A percentile compares a stretch with the other conserved stretches of the same genome.
Evolutionary conservation across 2,329 filamentous ascomycete species (phyloP).

Genomic region (Pyricularia sp.): DNA sequence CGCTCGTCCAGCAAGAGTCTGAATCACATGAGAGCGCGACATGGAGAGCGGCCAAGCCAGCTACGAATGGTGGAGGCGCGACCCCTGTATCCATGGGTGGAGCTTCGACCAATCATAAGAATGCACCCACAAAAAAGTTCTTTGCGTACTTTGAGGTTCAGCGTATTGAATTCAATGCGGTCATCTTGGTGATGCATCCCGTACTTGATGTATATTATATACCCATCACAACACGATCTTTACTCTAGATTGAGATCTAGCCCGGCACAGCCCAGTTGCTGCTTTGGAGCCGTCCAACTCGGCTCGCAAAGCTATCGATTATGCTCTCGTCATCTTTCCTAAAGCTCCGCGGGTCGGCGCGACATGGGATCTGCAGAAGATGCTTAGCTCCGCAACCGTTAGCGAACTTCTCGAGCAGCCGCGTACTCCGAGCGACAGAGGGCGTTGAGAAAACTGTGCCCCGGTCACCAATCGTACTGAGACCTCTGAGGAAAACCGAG

Average conservation of each 20-base stretch:
- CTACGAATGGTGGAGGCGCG: neutral
- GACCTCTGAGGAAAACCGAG: conserved; percentile 10
- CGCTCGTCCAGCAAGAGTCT: neutral
- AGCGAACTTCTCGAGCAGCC: neutral
- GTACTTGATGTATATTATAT: neutral
- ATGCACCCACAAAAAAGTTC: neutral
- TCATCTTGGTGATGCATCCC: neutral
- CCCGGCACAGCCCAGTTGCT: neutral
- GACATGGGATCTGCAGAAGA: neutral
- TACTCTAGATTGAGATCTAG: neutral
- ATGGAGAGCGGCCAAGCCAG: neutral
- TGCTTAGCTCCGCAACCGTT: neutral
- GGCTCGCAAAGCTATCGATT: neutral
- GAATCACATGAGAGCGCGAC: conserved; percentile 4
- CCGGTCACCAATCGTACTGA: neutral
- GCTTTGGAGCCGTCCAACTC: neutral
- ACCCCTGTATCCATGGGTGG: neutral
- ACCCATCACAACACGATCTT: neutral
- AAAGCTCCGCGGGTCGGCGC: neutral
- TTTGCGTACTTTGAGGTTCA: neutral
- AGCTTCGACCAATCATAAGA: neutral
- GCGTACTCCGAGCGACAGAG: neutral
- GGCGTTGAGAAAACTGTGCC: neutral
- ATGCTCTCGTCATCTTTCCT: neutral
- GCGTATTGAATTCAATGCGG: neutral